These are phyloP conservation scores for Malassezia sp. DNA, from an alignment of 1,284 basidiomycete species.

Conservation along the genomic window DNA sequence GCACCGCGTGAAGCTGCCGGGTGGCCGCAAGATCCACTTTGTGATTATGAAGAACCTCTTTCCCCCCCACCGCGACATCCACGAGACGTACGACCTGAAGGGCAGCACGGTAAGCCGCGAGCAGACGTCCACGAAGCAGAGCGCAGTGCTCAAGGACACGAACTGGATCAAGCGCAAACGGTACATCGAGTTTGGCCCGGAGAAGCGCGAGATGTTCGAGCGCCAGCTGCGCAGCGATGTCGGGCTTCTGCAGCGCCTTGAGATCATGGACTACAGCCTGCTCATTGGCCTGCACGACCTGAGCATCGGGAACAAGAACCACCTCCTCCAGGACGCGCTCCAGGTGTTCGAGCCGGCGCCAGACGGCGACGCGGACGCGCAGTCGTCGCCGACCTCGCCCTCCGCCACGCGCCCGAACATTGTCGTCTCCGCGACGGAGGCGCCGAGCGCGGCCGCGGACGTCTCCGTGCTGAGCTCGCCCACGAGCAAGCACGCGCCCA, in stretches of 20 bases:
- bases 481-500: slow-evolving; percentile 17
- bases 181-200: slow-evolving; percentile 75
- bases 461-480: slow-evolving; percentile 20
- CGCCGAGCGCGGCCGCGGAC: background rate
- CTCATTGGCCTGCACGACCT: slow-evolving; percentile 89
- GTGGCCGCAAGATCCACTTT: slow-evolving; percentile 90
- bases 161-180: slow-evolving; percentile 83
- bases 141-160: slow-evolving; percentile 84
- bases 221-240: slow-evolving; percentile 80
- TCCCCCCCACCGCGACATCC: slow-evolving; percentile 89
- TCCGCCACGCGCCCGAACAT: slow-evolving; percentile 12
- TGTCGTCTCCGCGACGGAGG: background rate
- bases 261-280: slow-evolving; percentile 93
- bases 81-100: slow-evolving; percentile 95
- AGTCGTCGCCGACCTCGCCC: background rate
- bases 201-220: slow-evolving; percentile 76
- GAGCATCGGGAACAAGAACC: slow-evolving; percentile 77
- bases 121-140: slow-evolving; percentile 64
- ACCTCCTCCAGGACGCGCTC: slow-evolving; percentile 72
- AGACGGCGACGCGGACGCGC: slow-evolving; percentile 11
- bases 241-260: slow-evolving; percentile 66
- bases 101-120: slow-evolving; percentile 83
- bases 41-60: slow-evolving; percentile 99
- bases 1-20: slow-evolving; percentile 89
- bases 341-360: slow-evolving; percentile 71